Base-by-base conservation (phyloP, 257 asterid genomes). In the Solanum tarijense region DNA sequence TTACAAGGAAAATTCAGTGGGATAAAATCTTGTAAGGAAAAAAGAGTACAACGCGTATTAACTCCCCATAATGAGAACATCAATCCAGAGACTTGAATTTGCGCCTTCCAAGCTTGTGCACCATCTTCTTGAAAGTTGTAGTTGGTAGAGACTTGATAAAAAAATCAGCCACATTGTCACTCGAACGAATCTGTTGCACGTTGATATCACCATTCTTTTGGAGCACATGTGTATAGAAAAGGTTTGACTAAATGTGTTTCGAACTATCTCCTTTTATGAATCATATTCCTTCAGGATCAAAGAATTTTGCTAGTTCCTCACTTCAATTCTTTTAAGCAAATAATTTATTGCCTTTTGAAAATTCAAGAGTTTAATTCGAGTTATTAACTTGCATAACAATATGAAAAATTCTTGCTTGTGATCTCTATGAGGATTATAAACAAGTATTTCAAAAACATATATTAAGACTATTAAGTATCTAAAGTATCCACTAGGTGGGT, bases 141-240 rank as follows among this genome's bases (percentile, higher is more conserved):
- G 62, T 52, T 52, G 62, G 4, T 52, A 52, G n/a, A 52, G 10
- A 52, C 62, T 18, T 52, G 10, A 18, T 48, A 0, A 52, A 18
- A 0, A 52, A 18, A 52, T 0, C 62, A 52, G 0, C 1, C 2
- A 52, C 9, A 18, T 14, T 52, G 2, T 52, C 62, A 52, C n/a
- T 52, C 3, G 62, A 18, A 52, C 23, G 0, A 48, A 48, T 48
- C 3, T 48, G 8, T 48, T 48, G 58, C 21, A 52, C 62, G 0
- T 16, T 52, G 9, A 52, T 52, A 52, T 52, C 23, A 52, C 62
- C 62, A 16, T 16, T 52, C 1, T 52, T 52, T 52, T 52, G 62
- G 23, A 52, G 62, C 23, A 52, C 23, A 52, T 52, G 23, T 52
- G 62, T 52, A 23, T 52, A 52, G 9, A 52, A 52, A 52, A 52